phyloP scores from a whole-genome alignment of 345 rosid genomes.

The Limnanthes douglasii region DNA sequence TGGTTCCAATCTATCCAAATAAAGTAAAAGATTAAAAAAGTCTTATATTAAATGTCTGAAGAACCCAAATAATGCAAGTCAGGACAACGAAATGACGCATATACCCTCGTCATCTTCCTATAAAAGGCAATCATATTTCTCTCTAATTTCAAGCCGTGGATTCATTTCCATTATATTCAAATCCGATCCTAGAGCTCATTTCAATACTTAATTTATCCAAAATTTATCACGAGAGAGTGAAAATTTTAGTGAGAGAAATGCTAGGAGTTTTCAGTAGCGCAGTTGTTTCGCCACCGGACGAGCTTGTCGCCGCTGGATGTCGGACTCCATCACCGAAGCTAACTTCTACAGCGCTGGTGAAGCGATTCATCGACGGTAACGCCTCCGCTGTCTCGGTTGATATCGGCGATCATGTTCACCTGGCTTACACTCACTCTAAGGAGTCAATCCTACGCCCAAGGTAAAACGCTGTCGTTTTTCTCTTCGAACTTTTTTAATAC shows the following conservation, averaged over 20 bases:
- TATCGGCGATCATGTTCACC: constrained; percentile 54
- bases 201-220: too few relatives aligned
- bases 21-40: too few relatives aligned
- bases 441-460: constrained; percentile 64
- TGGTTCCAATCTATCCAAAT: too few relatives aligned
- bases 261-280: constrained; percentile 82
- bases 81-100: constrained; percentile 15
- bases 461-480: constrained; percentile 18
- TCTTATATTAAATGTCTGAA: too few relatives aligned
- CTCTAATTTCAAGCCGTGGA: too few relatives aligned
- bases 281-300: constrained; percentile 79
- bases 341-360: constrained; percentile 39
- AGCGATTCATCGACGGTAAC: constrained; percentile 42
- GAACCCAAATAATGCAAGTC: too few relatives aligned
- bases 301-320: constrained; percentile 89
- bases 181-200: too few relatives aligned
- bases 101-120: constrained; percentile 6
- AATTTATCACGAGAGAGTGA: neutral
- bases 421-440: constrained; percentile 63
- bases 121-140: neutral
- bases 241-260: constrained; percentile 22
- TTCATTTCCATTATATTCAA: too few relatives aligned
- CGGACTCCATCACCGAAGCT: constrained; percentile 90
- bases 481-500: neutral
- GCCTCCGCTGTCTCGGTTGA: constrained; percentile 52